Evolutionary conservation across 1,284 basidiomycete species (phyloP).

Genomic region (Cryptococcus sp.): DNA sequence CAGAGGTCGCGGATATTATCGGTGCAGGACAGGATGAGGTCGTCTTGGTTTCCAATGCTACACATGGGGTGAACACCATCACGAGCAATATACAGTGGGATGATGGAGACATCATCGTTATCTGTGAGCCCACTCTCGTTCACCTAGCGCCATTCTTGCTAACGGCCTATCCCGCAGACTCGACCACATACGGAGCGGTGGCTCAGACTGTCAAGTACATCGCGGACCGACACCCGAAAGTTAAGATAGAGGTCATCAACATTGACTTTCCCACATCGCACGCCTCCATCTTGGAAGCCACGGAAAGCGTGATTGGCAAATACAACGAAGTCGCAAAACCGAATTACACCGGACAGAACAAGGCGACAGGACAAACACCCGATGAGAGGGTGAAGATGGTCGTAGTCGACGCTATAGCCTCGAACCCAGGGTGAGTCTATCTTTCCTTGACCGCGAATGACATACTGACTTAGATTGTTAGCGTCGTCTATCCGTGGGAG

Average conservation of each 20-base stretch:
- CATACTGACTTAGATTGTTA: conserved; percentile 6
- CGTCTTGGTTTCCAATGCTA: conserved; percentile 66
- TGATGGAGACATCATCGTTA: conserved; percentile 59
- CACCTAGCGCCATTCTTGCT: background rate
- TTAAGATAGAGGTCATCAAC: conserved; percentile 59
- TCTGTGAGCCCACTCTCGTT: conserved; percentile 49
- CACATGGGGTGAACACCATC: conserved; percentile 68
- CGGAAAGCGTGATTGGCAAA: conserved; percentile 55
- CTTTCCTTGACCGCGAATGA: background rate
- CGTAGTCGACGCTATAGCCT: conserved; percentile 72
- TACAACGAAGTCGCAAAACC: conserved; percentile 34
- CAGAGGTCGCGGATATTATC: conserved; percentile 63
- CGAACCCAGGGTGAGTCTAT: conserved; percentile 61
- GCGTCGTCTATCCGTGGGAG: conserved; percentile 75
- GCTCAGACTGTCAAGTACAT: conserved; percentile 63
- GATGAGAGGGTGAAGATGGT: conserved; percentile 60
- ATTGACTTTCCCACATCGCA: conserved; percentile 68
- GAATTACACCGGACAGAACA: conserved; percentile 37
- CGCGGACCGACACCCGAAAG: conserved; percentile 62
- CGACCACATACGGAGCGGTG: conserved; percentile 68
- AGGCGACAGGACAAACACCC: conserved; percentile 30
- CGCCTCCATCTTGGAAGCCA: conserved; percentile 61
- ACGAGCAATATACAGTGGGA: conserved; percentile 64
- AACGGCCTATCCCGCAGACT: conserved; percentile 54
- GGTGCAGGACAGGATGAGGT: conserved; percentile 64